A percentile compares a stretch with the other conserved stretches of the same genome.
Conservation (phyloP, 2,329 filamentous ascomycete genomes). For the Grosmannia serpens region DNA sequence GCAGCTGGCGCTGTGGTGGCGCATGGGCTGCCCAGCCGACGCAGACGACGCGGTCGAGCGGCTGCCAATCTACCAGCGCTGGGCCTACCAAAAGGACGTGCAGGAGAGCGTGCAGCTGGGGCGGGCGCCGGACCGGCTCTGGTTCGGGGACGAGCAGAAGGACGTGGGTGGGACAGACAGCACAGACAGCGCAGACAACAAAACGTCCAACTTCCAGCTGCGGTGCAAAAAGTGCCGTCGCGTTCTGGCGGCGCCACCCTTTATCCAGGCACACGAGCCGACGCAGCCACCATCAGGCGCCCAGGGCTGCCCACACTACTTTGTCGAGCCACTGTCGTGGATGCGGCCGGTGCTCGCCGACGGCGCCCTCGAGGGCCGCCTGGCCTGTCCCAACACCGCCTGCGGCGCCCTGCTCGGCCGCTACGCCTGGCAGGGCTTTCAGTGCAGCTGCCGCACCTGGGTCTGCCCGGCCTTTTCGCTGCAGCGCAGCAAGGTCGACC, state of each 20-base stretch:
- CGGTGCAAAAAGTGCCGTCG: constrained; percentile 87
- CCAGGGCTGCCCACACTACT: constrained; percentile 67
- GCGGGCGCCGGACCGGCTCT: constrained; percentile 69
- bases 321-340: constrained; percentile 87
- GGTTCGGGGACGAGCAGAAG: constrained; percentile 64
- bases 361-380: constrained; percentile 69
- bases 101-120: constrained; percentile 54
- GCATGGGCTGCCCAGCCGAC: constrained; percentile 66
- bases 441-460: constrained; percentile 85
- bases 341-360: constrained; percentile 78
- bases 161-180: neutral
- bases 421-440: constrained; percentile 93
- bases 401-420: constrained; percentile 79
- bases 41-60: constrained; percentile 43
- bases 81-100: constrained; percentile 43
- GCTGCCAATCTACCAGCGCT: constrained; percentile 70
- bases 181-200: neutral
- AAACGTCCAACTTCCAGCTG: constrained; percentile 41
- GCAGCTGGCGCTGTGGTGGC: constrained; percentile 76
- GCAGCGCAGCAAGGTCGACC: constrained; percentile 71
- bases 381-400: constrained; percentile 67
- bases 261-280: constrained; percentile 51
- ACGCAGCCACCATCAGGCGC: constrained; percentile 3
- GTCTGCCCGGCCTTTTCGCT: constrained; percentile 83
- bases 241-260: constrained; percentile 42